Evolutionary conservation across 2,329 filamentous ascomycete species (phyloP).

Genomic region (Blastomyces gilchristii): DNA sequence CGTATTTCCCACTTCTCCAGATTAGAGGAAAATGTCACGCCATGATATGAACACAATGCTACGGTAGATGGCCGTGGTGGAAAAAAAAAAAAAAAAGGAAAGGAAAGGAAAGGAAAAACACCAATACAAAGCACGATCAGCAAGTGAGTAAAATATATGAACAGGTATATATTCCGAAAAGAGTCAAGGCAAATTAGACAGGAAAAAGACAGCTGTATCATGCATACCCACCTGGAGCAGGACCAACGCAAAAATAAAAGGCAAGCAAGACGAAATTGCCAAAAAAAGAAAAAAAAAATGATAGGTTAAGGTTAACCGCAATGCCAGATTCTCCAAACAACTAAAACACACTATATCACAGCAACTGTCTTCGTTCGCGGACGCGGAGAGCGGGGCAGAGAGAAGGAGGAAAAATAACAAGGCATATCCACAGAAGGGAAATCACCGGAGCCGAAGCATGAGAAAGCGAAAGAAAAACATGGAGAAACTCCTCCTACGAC

Average conservation of each 20-base stretch:
- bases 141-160: not conserved
- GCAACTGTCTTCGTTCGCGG: not conserved
- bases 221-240: not conserved
- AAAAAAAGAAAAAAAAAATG: no score
- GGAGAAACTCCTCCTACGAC: no score
- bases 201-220: not conserved
- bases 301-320: no score
- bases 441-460: no score
- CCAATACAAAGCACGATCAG: not conserved
- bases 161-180: not conserved
- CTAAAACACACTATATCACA: not conserved
- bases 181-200: not conserved
- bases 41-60: not conserved
- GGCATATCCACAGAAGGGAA: no score
- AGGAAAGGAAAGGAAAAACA: not conserved
- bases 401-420: not conserved
- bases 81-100: not conserved
- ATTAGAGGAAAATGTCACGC: no score
- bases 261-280: not conserved
- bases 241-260: not conserved
- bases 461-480: no score
- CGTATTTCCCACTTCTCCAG: no score
- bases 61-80: not conserved
- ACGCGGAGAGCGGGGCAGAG: not conserved
- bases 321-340: not conserved